Percentiles rank a stretch among this genome's conserved stretches.
Conservation (phyloP, 352 stramenopile genomes). For the Sclerospora graminicola region DNA sequence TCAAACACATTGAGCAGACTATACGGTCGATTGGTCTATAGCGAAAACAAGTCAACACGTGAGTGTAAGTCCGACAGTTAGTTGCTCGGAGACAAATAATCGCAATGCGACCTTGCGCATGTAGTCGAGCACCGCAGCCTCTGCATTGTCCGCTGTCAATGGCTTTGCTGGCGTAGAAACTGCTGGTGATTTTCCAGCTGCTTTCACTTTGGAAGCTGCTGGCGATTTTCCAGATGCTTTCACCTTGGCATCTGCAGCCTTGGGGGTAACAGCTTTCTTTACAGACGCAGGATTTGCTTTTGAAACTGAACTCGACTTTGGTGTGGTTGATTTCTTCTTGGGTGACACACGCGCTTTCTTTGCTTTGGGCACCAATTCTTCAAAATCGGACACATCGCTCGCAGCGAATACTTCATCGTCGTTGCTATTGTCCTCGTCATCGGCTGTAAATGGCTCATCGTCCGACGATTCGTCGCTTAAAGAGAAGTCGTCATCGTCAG, state of each 20-base stretch:
- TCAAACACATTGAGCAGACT: slow-evolving; percentile 82
- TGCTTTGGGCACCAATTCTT: slow-evolving; percentile 14
- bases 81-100: background rate
- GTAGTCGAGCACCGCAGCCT: slow-evolving; percentile 50
- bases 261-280: slow-evolving; percentile 6
- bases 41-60: background rate
- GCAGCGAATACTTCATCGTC: slow-evolving; percentile 13
- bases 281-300: background rate
- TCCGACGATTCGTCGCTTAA: slow-evolving; percentile 36
- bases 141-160: slow-evolving; percentile 34
- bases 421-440: slow-evolving; percentile 15
- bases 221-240: slow-evolving; percentile 11
- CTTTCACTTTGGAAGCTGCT: slow-evolving; percentile 9
- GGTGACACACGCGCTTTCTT: slow-evolving; percentile 17
- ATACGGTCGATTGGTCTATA: slow-evolving; percentile 69
- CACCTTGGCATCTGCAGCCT: slow-evolving; percentile 1
- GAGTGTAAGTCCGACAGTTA: background rate
- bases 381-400: slow-evolving; percentile 35
- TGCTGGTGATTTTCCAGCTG: slow-evolving; percentile 10
- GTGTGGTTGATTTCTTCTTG: slow-evolving; percentile 14
- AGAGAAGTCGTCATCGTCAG: slow-evolving; percentile 53
- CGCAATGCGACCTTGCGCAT: slow-evolving; percentile 44
- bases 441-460: slow-evolving; percentile 25
- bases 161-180: slow-evolving; percentile 15
- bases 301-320: background rate